phyloP scores from a whole-genome alignment of 129 eudicot genomes.

The Arctium lappa region DNA sequence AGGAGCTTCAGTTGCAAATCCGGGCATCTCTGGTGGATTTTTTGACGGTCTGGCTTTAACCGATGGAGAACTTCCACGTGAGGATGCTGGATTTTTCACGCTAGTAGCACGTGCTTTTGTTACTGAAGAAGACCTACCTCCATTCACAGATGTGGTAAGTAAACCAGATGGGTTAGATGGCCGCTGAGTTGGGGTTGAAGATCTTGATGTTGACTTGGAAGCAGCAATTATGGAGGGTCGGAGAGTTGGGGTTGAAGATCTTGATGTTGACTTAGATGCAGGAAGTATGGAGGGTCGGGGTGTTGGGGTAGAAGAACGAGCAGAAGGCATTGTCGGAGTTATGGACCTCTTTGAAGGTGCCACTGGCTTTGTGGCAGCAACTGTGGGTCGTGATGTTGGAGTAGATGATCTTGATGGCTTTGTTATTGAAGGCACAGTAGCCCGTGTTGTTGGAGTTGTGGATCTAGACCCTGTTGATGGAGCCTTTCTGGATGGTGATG shows the following conservation, averaged over 20 bases:
- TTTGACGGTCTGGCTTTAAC: constrained; percentile 49
- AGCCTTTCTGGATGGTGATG: constrained; percentile 45
- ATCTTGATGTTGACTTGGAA: constrained; percentile 48
- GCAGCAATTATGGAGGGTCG: constrained; percentile 31
- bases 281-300: constrained; percentile 37
- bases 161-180: constrained; percentile 32
- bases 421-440: constrained; percentile 38
- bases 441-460: constrained; percentile 45
- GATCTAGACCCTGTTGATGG: constrained; percentile 41
- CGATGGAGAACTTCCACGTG: constrained; percentile 56
- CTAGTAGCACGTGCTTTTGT: constrained; percentile 32
- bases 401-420: constrained; percentile 59
- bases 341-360: constrained; percentile 46
- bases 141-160: constrained; percentile 32
- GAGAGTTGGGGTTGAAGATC: constrained; percentile 53
- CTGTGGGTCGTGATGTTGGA: constrained; percentile 50
- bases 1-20: constrained; percentile 27
- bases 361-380: constrained; percentile 40
- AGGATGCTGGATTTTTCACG: constrained; percentile 23
- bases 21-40: constrained; percentile 40
- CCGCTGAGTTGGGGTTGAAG: constrained; percentile 48
- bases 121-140: constrained; percentile 41
- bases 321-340: constrained; percentile 33
- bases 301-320: constrained; percentile 50
- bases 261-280: constrained; percentile 42